Conservation (phyloP, 2,329 filamentous ascomycete species). For the Pleomassaria siparia region DNA sequence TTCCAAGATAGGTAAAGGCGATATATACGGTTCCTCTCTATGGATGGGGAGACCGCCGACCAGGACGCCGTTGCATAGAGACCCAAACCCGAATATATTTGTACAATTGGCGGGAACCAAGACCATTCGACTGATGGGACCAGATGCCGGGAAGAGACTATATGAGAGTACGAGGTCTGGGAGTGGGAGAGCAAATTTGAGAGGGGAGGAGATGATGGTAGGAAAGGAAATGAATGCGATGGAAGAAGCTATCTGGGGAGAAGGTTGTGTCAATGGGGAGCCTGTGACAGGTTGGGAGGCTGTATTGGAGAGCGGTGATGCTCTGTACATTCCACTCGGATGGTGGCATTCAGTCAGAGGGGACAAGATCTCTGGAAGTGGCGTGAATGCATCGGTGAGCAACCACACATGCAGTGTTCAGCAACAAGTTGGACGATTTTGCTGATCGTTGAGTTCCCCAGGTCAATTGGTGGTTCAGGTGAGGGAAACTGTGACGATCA, state of each 20-base stretch:
- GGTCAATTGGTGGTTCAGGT: slow-evolving; percentile 83
- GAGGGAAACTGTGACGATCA: slow-evolving; percentile 27
- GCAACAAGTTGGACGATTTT: neutral
- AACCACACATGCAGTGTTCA: neutral
- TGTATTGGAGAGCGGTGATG: slow-evolving; percentile 65
- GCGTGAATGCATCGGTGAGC: slow-evolving; percentile 60
- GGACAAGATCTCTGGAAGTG: slow-evolving; percentile 44
- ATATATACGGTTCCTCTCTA: slow-evolving; percentile 82
- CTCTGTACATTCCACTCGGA: slow-evolving; percentile 75
- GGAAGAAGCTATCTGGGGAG: slow-evolving; percentile 70
- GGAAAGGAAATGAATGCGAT: slow-evolving; percentile 69
- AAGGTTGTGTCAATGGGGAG: slow-evolving; percentile 16
- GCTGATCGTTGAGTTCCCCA: slow-evolving; percentile 34
- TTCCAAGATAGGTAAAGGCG: slow-evolving; percentile 66
- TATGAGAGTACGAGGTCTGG: slow-evolving; percentile 59
- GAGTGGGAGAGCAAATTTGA: slow-evolving; percentile 54
- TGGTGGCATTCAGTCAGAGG: slow-evolving; percentile 88
- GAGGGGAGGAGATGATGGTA: slow-evolving; percentile 89
- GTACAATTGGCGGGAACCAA: slow-evolving; percentile 78
- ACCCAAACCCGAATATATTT: slow-evolving; percentile 93
- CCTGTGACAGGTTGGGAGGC: slow-evolving; percentile 35
- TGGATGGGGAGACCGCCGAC: slow-evolving; percentile 89
- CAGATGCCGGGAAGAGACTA: slow-evolving; percentile 62
- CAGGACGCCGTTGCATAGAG: slow-evolving; percentile 85
- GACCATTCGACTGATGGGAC: slow-evolving; percentile 68